Base-by-base conservation (phyloP, 2,329 filamentous ascomycete species). In the Neopestalotiopsis sp. region DNA sequence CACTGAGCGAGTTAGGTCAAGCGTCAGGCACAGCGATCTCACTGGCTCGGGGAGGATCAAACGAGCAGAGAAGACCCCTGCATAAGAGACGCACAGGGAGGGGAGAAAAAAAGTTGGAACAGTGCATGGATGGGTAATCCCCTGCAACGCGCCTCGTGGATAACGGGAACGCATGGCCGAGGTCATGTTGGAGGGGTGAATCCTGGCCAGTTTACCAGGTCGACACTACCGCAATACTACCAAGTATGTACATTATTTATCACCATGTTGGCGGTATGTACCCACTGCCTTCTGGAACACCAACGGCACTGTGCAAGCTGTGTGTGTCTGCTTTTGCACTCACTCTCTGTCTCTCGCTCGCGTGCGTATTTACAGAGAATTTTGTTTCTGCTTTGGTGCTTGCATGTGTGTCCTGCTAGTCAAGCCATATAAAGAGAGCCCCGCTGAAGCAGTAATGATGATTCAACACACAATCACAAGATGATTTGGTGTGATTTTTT, bases 21-120 rank as follows among this genome's bases (percentile, higher is more conserved):
- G 61, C 61, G 61, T 52, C 61, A 64, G 61, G 61, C 28, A 64
- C 61, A 64, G 61, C 40, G 61, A 45, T 64, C n/a, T 40, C 14
- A 64, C 28, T 64, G 38, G 61, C 40, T 52, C 61, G 61, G 28
- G 61, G 24, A 28, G 61, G 40, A 64, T n/a, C 61, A 49, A 13
- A 52, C 45, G 45, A 64, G 61, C 38, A 28, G 20, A 52, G 49
- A 10, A 62, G 32, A 62, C 59, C 59, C 59, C 59, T 62, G 59
- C 30, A 62, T 34, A 30, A 20, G 34, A 34, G 59, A 62, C 30
- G 59, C 59, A 38, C 6, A 52, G n/a, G n/a, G n/a, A 49, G n/a
- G 10, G 9, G 5, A 52, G n/a, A 52, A 52, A 52, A 52, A 24
- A 52, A 52, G 45, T 52, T 52, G 45, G 30, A 38, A 40, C 59